Base-by-base conservation (phyloP, 2,329 filamentous ascomycete genomes). In the Aureobasidium subglaciale region DNA sequence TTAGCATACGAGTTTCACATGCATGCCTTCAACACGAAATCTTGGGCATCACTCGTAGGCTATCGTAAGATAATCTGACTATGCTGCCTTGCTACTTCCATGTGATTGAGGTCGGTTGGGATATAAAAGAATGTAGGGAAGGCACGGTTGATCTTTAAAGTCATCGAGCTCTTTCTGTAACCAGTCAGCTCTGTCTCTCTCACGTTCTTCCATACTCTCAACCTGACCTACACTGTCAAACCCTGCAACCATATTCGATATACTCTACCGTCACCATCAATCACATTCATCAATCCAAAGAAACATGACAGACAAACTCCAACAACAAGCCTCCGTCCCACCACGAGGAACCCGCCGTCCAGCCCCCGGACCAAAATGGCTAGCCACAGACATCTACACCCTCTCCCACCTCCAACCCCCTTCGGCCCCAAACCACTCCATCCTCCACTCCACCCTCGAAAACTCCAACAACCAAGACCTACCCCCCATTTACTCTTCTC, bases 401-500 rank as follows among this genome's bases (percentile, higher is more conserved):
- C 61, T 67, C 58, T 59, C 61, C 1, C 68, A 71, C 42, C 66
- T 73, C 20, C 55, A 42, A 27, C 57, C 35, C 25, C 30, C 27
- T 15, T 40, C 30, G 20, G 30, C 41, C 18, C 34, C 48, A 13
- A 57, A 59, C 20, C 29, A 25, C 27, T 13, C 34, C 10, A 50
- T 52, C 18, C 50, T 62, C 22, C 27, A 34, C 29, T 20, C 30
- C 15, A 55, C 56, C 16, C 45, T 59, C 34, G 42, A 46, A 16
- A 56, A 59, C 42, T 45, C 54, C 4, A 18, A 34, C 10, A 38
- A 20, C 29, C 38, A 56, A 25, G 48, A 52, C 13, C 57, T 62
- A 2, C 70, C 70, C 1, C 63, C 66, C 41, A 74, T 75, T 57
- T 64, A 63, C 37, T 64, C 71, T 24, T 61, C 63, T 5, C 63